A percentile compares a stretch with the other conserved stretches of the same genome.
Evolutionary conservation across 179 eudicot species (phyloP).

Genomic region (Heliamphora pulchella): DNA sequence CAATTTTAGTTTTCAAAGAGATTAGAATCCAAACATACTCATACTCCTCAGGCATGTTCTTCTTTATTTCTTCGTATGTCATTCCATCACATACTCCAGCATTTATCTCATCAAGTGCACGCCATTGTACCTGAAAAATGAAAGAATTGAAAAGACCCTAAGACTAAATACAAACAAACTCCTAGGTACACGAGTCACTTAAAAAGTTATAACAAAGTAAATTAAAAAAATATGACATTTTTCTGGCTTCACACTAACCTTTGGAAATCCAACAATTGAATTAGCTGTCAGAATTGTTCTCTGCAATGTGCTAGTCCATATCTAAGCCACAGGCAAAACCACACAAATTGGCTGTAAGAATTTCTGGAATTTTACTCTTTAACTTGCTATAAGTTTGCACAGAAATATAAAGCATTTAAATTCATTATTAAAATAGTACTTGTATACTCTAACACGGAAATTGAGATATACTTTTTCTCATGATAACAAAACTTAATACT

Average conservation of each 20-base stretch:
- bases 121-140: slow-evolving; percentile 82
- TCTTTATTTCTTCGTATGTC: slow-evolving; percentile 90
- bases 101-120: slow-evolving; percentile 94
- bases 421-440: neutral
- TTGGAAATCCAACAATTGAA: slow-evolving; percentile 83
- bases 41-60: slow-evolving; percentile 93
- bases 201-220: neutral
- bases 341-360: slow-evolving; percentile 9
- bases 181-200: neutral
- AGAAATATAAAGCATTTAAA: slow-evolving; percentile 8
- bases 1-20: neutral
- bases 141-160: slow-evolving; percentile 3
- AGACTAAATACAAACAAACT: neutral
- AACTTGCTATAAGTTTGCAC: neutral
- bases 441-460: neutral
- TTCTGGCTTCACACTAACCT: slow-evolving; percentile 40
- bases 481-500: neutral
- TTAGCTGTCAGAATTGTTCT: slow-evolving; percentile 80
- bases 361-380: slow-evolving; percentile 4
- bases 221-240: neutral
- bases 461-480: neutral
- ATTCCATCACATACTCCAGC: slow-evolving; percentile 97
- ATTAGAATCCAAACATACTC: slow-evolving; percentile 43
- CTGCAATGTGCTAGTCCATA: slow-evolving; percentile 99
- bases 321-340: slow-evolving; percentile 38